These are phyloP conservation scores for Sequoiadendron giganteum DNA, from an alignment of 75 land plant genomes.

Conservation along the genomic window DNA sequence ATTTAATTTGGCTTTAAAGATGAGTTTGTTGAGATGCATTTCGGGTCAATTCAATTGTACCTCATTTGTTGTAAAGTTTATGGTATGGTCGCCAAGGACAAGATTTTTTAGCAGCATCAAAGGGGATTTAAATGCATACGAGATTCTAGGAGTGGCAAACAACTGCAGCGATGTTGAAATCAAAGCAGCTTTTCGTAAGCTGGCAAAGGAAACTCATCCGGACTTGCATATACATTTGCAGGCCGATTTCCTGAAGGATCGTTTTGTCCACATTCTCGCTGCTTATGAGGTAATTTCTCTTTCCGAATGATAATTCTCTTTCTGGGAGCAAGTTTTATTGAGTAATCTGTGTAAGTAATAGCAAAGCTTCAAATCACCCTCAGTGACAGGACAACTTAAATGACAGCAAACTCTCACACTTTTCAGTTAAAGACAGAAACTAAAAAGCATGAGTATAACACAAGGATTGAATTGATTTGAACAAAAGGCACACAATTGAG, in stretches of 20 bases:
- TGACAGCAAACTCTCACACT: too few species aligned
- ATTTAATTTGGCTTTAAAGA: neutral
- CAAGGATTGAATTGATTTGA: too few species aligned
- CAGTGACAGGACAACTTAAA: too few species aligned
- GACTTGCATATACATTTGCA: slow-evolving; percentile 33
- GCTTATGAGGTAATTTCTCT: slow-evolving; percentile 66
- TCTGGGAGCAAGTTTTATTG: neutral
- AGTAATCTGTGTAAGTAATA: too few species aligned
- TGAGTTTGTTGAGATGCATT: neutral
- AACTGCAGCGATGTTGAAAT: slow-evolving; percentile 55
- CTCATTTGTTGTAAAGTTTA: neutral
- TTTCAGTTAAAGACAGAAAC: too few species aligned
- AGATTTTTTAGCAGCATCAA: neutral
- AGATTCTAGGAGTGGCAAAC: slow-evolving; percentile 52
- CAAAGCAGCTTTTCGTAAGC: slow-evolving; percentile 70
- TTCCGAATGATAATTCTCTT: neutral
- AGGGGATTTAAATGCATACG: slow-evolving; percentile 50
- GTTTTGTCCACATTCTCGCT: slow-evolving; percentile 71
- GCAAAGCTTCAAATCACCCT: too few species aligned
- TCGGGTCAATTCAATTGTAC: neutral
- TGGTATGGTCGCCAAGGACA: neutral
- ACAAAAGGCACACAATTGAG: too few species aligned
- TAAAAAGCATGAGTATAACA: too few species aligned
- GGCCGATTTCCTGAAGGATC: slow-evolving; percentile 20
- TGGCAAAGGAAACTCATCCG: slow-evolving; percentile 91